A percentile compares a stretch with the other conserved stretches of the same genome.
phyloP scores from a whole-genome alignment of 805 yeast species.

The Candida yuanshanica region DNA sequence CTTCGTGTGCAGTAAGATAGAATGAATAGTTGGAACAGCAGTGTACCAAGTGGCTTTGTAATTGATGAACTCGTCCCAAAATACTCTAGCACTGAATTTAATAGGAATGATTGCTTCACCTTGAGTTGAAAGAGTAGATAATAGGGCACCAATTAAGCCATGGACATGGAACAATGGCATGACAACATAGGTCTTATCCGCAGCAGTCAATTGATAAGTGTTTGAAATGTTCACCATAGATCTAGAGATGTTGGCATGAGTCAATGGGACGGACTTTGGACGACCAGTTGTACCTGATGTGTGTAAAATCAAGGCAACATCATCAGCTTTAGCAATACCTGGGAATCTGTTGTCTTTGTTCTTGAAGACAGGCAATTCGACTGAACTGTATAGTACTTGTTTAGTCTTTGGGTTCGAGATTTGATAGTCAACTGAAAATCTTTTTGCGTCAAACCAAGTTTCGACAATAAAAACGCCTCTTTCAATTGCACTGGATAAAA shows the following conservation, averaged over 20 bases:
- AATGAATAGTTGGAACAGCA: slow-evolving; percentile 74
- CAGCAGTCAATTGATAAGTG: slow-evolving; percentile 45
- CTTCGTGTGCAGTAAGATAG: slow-evolving; percentile 50
- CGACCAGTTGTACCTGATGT: slow-evolving; percentile 75
- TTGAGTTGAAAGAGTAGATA: slow-evolving; percentile 55
- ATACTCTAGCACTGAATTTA: slow-evolving; percentile 51
- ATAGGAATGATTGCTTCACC: slow-evolving; percentile 61
- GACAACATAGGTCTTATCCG: slow-evolving; percentile 56
- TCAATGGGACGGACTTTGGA: slow-evolving; percentile 70
- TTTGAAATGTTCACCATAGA: slow-evolving; percentile 53
- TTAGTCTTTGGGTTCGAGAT: slow-evolving; percentile 22
- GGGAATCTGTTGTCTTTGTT: slow-evolving; percentile 30
- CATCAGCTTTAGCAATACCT: slow-evolving; percentile 41
- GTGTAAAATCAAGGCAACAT: slow-evolving; percentile 61
- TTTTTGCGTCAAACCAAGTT: slow-evolving; percentile 37
- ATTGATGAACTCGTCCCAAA: slow-evolving; percentile 52
- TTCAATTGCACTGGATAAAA: slow-evolving; percentile 45
- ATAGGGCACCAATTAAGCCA: slow-evolving; percentile 60
- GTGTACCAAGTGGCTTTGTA: slow-evolving; percentile 64
- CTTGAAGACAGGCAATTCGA: slow-evolving; percentile 24
- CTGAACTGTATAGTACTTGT: slow-evolving; percentile 25
- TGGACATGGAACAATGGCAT: slow-evolving; percentile 81
- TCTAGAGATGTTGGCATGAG: slow-evolving; percentile 57
- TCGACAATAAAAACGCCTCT: slow-evolving; percentile 47
- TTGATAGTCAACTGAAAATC: slow-evolving; percentile 38